phyloP scores from a whole-genome alignment of 2,329 filamentous ascomycete species.

The Verticillium tricorpus region DNA sequence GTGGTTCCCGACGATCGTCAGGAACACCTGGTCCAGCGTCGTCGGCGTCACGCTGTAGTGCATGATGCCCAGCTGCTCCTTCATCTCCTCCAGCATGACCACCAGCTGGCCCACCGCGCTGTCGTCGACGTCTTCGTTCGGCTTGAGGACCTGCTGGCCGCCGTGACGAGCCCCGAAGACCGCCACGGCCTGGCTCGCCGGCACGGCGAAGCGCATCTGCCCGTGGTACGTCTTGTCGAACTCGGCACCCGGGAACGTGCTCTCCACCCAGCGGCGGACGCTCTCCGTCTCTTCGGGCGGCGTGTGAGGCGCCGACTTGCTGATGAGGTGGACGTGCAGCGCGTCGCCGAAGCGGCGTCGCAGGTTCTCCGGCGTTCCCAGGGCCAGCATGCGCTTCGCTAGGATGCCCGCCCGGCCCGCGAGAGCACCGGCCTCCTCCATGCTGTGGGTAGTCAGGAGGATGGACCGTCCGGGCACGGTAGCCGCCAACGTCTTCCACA shows the following conservation, averaged over 20 bases:
- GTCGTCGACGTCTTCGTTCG: constrained; percentile 23
- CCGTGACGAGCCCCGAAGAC: constrained; percentile 18
- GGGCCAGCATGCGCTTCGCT: constrained; percentile 77
- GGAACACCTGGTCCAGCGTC: constrained; percentile 85
- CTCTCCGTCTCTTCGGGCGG: constrained; percentile 60
- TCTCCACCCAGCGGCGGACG: constrained; percentile 62
- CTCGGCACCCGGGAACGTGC: constrained; percentile 57
- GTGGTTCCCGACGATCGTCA: constrained; percentile 77
- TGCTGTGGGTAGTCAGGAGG: constrained; percentile 85
- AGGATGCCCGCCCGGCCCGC: constrained; percentile 83
- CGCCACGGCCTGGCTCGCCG: constrained; percentile 55
- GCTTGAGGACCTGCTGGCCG: constrained; percentile 18
- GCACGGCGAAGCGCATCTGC: constrained; percentile 20
- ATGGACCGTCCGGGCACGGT: constrained; percentile 76
- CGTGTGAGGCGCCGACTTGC: constrained; percentile 69
- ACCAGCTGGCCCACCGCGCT: constrained; percentile 66
- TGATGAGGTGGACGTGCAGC: constrained; percentile 78
- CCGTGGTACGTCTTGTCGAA: constrained; percentile 56
- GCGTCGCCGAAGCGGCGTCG: constrained; percentile 72
- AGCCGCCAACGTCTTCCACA: constrained; percentile 81
- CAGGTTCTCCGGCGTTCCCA: constrained; percentile 71
- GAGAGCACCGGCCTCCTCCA: constrained; percentile 92
- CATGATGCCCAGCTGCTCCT: constrained; percentile 65
- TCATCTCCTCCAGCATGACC: constrained; percentile 67
- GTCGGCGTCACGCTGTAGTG: constrained; percentile 86